A percentile compares a stretch with the other conserved stretches of the same genome.
Evolutionary conservation across 495 filamentous ascomycete genomes (phyloP).

Genomic region (Sabuloglossum arenarium): DNA sequence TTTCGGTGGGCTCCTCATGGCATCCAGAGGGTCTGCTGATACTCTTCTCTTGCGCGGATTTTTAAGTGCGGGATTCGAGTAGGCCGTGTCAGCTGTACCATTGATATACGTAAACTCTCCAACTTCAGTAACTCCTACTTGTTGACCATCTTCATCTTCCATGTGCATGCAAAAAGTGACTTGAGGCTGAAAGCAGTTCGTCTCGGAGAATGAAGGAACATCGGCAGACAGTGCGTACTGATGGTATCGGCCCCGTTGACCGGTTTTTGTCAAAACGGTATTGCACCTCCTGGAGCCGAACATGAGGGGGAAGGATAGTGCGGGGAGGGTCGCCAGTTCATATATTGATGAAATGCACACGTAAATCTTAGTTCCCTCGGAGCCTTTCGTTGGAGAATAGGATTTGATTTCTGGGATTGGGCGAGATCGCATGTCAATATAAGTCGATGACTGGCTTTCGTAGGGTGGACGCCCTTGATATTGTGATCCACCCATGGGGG

Average conservation of each 20-base stretch:
- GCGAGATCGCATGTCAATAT: background rate
- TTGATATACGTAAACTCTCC: conserved; percentile 53
- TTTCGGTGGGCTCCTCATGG: conserved; percentile 22
- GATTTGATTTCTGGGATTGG: background rate
- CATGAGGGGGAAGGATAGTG: conserved; percentile 39
- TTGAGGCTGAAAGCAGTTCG: conserved; percentile 39
- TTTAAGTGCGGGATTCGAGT: conserved; percentile 13
- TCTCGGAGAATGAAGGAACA: conserved; percentile 47
- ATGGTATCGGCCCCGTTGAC: conserved; percentile 29
- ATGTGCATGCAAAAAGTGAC: conserved; percentile 56
- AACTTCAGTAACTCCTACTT: conserved; percentile 40
- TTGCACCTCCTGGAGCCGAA: conserved; percentile 54
- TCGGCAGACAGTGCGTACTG: conserved; percentile 56
- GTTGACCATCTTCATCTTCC: conserved; percentile 41
- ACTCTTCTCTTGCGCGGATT: conserved; percentile 32
- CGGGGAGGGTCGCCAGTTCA: conserved; percentile 39
- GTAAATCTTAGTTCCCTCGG: conserved; percentile 42
- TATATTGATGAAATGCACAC: conserved; percentile 55
- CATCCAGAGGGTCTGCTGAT: conserved; percentile 25
- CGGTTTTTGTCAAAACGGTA: conserved; percentile 38
- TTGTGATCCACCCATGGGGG: background rate
- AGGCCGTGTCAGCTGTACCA: conserved; percentile 15
- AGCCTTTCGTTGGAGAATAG: conserved; percentile 44
- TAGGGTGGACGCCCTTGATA: background rate
- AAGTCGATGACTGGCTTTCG: background rate